Percentiles rank a stretch among this genome's conserved stretches.
These are phyloP conservation scores for Cladobotryum protrusum DNA, from an alignment of 2,329 filamentous ascomycete species.

Conservation along the genomic window DNA sequence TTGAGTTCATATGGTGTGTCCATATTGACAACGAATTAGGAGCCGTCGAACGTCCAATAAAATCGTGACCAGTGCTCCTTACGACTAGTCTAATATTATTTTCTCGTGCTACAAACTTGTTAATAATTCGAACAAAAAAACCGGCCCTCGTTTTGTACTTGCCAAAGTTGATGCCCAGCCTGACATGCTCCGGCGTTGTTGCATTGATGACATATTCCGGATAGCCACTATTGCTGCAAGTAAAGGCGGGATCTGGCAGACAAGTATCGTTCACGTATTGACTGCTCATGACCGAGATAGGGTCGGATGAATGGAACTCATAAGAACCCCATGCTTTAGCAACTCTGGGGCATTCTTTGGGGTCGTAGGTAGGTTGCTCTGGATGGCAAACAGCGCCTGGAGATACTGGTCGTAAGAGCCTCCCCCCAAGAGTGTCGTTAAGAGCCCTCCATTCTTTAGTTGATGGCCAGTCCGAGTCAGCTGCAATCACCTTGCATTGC, in stretches of 20 bases:
- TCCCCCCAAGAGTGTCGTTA: conserved; percentile 37
- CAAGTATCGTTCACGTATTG: conserved; percentile 41
- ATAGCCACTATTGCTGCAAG: conserved; percentile 21
- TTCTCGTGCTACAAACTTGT: conserved; percentile 19
- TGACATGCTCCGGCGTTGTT: conserved; percentile 14
- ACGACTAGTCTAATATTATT: conserved; percentile 27
- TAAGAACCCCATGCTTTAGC: neutral
- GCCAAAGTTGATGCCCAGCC: conserved; percentile 31
- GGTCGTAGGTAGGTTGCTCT: conserved; percentile 10
- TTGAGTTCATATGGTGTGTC: no score
- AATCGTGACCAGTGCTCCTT: no score
- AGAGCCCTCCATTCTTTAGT: conserved; percentile 38
- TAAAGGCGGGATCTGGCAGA: conserved; percentile 28
- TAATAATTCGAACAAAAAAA: neutral
- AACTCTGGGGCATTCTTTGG: no score
- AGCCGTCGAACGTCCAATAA: no score
- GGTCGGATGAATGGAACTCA: neutral
- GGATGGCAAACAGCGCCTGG: conserved; percentile 25
- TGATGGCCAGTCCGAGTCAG: conserved; percentile 42
- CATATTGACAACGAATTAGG: no score
- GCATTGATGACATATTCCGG: conserved; percentile 13
- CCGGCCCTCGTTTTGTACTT: neutral
- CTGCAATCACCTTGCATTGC: conserved; percentile 42
- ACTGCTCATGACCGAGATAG: conserved; percentile 13
- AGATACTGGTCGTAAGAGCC: conserved; percentile 37